These are phyloP conservation scores for Monosporozyma aquatica DNA, from an alignment of 805 yeast species.

Conservation along the genomic window DNA sequence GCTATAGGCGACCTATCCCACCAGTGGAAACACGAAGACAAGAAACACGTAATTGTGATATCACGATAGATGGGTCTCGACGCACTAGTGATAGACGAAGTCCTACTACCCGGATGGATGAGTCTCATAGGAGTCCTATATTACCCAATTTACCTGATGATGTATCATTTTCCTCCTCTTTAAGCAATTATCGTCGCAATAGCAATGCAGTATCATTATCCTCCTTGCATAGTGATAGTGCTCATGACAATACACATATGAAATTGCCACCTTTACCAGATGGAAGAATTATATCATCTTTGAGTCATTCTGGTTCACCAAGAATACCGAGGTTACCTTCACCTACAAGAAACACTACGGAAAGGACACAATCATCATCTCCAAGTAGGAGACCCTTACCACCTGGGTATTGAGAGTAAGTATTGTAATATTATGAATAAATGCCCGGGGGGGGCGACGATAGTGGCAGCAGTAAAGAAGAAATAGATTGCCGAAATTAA, in stretches of 20 bases:
- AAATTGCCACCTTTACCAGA: neutral
- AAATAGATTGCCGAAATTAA: too few relatives aligned
- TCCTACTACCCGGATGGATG: too few relatives aligned
- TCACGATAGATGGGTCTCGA: neutral
- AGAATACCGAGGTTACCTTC: conserved; percentile 14
- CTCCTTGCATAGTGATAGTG: too few relatives aligned
- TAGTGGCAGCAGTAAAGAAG: too few relatives aligned
- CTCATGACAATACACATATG: neutral
- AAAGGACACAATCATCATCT: conserved; percentile 8
- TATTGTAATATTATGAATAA: neutral
- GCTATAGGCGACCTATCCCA: neutral
- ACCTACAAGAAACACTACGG: conserved; percentile 8
- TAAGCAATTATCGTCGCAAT: conserved; percentile 1
- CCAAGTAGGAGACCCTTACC: conserved; percentile 21
- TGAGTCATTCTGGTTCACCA: neutral
- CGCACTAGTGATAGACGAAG: neutral
- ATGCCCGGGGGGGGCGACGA: too few relatives aligned
- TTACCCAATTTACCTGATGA: neutral
- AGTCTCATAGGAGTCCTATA: neutral
- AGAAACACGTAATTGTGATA: neutral
- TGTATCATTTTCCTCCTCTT: neutral
- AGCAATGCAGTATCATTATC: neutral
- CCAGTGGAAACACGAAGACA: neutral
- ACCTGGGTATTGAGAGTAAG: conserved; percentile 10
- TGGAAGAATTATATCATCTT: neutral